Base-by-base conservation (phyloP, 2,329 filamentous ascomycete species). In the Talaromyces sp. region DNA sequence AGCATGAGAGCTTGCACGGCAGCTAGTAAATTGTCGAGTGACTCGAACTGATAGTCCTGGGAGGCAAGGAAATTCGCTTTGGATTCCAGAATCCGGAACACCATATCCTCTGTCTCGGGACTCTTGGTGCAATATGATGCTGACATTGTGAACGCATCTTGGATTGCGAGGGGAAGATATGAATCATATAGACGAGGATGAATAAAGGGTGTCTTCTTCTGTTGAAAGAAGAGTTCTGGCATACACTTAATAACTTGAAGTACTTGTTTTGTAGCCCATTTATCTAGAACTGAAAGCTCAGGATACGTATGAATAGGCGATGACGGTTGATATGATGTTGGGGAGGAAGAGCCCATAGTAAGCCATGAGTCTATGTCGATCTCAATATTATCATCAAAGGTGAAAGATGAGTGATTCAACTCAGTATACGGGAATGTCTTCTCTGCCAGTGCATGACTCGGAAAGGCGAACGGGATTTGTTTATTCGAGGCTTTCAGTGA, bases 141-240 rank as follows among this genome's bases (percentile, higher is more conserved):
- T 6, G 47, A 53, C 13, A 52, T 48, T 7, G 41, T 37, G 14
- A 58, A 54, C 1, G 50, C 56, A 37, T 58, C 56, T 47, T 55
- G 50, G 3, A 56, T 58, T 3, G 56, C 41, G n/a, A 49, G 46
- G 4, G 53, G 56, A 8, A 58, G 39, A 44, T 48, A 40, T n/a
- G 47, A 11, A n/a, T 54, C 53, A 32, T 56, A 58, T 8, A 58
- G 24, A 6, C 53, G 56, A n/a, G 37, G 16, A 42, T 58, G 56
- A 27, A 56, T 56, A 17, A 56, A 58, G 1, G 50, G 53, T 14
- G 50, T 52, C 22, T 27, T 40, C 14, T 40, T 35, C 22, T 49
- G 51, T 14, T 42, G 22, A 2, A 40, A 51, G 29, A 58, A 56
- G 35, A 49, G 41, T 14, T 30, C 32, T 16, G 56, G 53, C 7